These are phyloP conservation scores for Penicillium canescens DNA, from an alignment of 495 filamentous ascomycete genomes.

Conservation along the genomic window DNA sequence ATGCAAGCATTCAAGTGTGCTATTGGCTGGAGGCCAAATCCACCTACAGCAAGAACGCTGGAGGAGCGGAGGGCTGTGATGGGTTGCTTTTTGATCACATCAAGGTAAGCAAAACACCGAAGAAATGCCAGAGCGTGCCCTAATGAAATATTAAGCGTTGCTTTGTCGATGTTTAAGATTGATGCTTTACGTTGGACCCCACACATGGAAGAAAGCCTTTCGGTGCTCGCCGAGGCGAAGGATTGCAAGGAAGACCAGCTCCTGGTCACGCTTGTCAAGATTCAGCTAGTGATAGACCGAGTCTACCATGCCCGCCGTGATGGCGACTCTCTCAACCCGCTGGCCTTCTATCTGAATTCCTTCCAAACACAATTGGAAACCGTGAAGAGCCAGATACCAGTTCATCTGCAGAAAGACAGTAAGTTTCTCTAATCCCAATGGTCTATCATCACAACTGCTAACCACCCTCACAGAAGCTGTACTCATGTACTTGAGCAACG, in stretches of 20 bases:
- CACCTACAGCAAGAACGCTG: conserved; percentile 32
- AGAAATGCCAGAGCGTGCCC: not conserved
- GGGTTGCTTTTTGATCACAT: conserved; percentile 53
- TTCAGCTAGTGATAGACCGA: conserved; percentile 45
- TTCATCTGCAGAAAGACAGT: conserved; percentile 39
- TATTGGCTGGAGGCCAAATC: conserved; percentile 18
- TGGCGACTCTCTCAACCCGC: conserved; percentile 18
- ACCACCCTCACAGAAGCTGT: conserved; percentile 33
- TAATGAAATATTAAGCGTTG: conserved; percentile 30
- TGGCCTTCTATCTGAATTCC: conserved; percentile 42
- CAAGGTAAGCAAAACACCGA: conserved; percentile 36
- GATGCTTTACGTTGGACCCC: conserved; percentile 53
- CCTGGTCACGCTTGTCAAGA: conserved; percentile 46
- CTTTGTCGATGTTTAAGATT: conserved; percentile 42
- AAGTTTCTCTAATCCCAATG: conserved; percentile 8
- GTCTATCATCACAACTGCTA: not conserved
- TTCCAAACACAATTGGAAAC: conserved; percentile 45
- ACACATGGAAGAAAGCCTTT: conserved; percentile 53
- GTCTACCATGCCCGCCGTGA: conserved; percentile 25
- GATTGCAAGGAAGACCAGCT: conserved; percentile 53
- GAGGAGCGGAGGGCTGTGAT: conserved; percentile 56
- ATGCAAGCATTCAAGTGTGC: conserved; percentile 28
- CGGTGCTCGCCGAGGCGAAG: conserved; percentile 39
- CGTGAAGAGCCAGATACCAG: conserved; percentile 34
- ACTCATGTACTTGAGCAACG: conserved; percentile 33